Evolutionary conservation across 208 protist genomes (phyloP).

Genomic region (Acanthamoeba triangularis): DNA sequence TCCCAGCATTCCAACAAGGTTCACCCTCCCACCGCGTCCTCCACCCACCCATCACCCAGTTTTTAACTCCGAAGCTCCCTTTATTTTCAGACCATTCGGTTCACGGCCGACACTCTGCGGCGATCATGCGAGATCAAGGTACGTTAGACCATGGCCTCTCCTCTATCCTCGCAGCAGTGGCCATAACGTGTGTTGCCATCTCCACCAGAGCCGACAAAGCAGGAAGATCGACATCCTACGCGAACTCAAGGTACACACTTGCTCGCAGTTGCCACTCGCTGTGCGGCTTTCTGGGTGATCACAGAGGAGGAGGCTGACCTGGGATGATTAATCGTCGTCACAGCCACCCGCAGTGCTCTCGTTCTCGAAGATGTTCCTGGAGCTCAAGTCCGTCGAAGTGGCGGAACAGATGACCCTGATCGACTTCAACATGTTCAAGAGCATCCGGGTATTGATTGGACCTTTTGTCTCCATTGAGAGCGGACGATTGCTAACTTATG

Average conservation of each 20-base stretch:
- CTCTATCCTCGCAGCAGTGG: background rate
- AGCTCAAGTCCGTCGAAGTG: slow-evolving; percentile 34
- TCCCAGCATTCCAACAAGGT: slow-evolving; percentile 21
- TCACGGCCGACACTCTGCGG: background rate
- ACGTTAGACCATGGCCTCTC: background rate
- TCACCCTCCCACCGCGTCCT: background rate
- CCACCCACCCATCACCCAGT: background rate
- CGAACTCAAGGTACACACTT: background rate
- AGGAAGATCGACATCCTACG: slow-evolving; percentile 4
- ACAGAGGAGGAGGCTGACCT: no score
- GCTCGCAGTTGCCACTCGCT: background rate
- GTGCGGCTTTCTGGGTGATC: no score
- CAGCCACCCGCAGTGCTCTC: background rate
- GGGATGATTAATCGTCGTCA: no score
- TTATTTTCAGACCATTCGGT: background rate
- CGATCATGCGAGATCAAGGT: background rate
- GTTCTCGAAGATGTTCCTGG: slow-evolving; percentile 25
- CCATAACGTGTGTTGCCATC: background rate
- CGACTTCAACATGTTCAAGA: slow-evolving; percentile 16
- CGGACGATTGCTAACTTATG: no score
- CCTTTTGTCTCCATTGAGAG: no score
- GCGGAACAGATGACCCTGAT: slow-evolving; percentile 7
- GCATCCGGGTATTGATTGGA: background rate
- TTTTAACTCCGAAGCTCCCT: background rate
- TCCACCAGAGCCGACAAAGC: background rate